Evolutionary conservation across 2,329 filamentous ascomycete species (phyloP).

Genomic region (Phaeoacremonium minimum): DNA sequence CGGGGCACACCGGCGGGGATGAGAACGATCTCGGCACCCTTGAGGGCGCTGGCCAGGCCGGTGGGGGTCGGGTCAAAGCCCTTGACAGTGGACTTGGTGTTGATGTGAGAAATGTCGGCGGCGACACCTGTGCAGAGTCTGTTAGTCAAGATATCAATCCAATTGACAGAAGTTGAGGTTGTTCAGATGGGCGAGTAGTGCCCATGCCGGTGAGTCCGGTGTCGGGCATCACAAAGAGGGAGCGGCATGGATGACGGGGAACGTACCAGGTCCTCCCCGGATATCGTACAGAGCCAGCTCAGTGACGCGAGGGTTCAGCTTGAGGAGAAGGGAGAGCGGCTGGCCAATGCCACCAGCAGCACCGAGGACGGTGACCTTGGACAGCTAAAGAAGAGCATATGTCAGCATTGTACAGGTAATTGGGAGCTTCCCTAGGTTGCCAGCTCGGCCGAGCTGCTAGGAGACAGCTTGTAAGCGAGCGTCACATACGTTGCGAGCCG

Average conservation of each 20-base stretch:
- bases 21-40: slow-evolving; percentile 87
- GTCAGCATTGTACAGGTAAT: slow-evolving; percentile 16
- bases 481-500: slow-evolving; percentile 63
- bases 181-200: too few relatives aligned
- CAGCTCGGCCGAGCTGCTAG: too few relatives aligned
- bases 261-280: slow-evolving; percentile 79
- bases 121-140: slow-evolving; percentile 69
- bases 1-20: slow-evolving; percentile 98
- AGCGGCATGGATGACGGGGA: slow-evolving; percentile 26
- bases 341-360: slow-evolving; percentile 98
- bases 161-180: neutral
- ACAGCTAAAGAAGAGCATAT: slow-evolving; percentile 57
- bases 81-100: slow-evolving; percentile 93
- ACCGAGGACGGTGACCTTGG: slow-evolving; percentile 96
- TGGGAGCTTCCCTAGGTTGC: too few relatives aligned
- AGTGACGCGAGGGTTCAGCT: slow-evolving; percentile 93
- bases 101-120: slow-evolving; percentile 97
- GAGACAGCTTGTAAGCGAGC: too few relatives aligned
- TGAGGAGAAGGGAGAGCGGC: slow-evolving; percentile 93
- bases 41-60: slow-evolving; percentile 75
- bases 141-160: slow-evolving; percentile 15
- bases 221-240: slow-evolving; percentile 1
- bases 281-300: slow-evolving; percentile 98
- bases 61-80: slow-evolving; percentile 77
- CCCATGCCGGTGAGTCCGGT: too few relatives aligned